Evolutionary conservation across 495 filamentous ascomycete species (phyloP), one percentile per base, ranked within the genome.

Genomic region (Penicillium silybi): DNA sequence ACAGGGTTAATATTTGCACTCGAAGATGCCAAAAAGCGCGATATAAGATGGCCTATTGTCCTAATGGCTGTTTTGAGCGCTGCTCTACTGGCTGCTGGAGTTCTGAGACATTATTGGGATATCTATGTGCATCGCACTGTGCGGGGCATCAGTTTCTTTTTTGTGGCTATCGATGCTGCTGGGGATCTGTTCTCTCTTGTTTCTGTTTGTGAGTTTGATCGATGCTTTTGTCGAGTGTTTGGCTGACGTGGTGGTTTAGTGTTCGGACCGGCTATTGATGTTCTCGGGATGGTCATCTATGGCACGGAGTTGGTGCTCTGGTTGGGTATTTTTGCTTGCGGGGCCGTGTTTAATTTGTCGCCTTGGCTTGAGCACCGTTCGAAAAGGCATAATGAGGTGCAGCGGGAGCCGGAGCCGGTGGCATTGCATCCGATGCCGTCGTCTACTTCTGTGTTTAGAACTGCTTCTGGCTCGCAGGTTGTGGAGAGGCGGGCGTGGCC

Each of bases 71-170:
- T 79, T 2, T 54, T 85, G 6, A 80, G 82, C 18, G 81, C 83
- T 13, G 52, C 34, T 5, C 60, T 85, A 3, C 77, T 87, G 7
- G 79, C 78, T 4, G 71, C 78, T 0, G 84, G 84, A 1, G 73
- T 77, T 0, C 54, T 75, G 41, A 63, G 61, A 46, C 79, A 85
- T 62, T 85, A 84, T 51, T 78, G 72, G 70, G 80, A 83, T 54
- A 84, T 85, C 19, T 82, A 77, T 44, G 59, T 70, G 11, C 74
- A 84, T 48, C 70, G 75, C 10, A 84, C 82, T 0, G 83, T 85
- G 11, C 72, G 80, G 2, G 84, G 84, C 7, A 85, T 87, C 26
- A 83, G 79, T 13, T 85, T 87, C 64, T 66, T 84, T 3, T 87
- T 85, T 57, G 81, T 85, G 0, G 81, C 66, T 0, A 83, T 85